These are phyloP conservation scores for Termitomyces sp. DNA, from an alignment of 768 basidiomycete species.

Conservation along the genomic window DNA sequence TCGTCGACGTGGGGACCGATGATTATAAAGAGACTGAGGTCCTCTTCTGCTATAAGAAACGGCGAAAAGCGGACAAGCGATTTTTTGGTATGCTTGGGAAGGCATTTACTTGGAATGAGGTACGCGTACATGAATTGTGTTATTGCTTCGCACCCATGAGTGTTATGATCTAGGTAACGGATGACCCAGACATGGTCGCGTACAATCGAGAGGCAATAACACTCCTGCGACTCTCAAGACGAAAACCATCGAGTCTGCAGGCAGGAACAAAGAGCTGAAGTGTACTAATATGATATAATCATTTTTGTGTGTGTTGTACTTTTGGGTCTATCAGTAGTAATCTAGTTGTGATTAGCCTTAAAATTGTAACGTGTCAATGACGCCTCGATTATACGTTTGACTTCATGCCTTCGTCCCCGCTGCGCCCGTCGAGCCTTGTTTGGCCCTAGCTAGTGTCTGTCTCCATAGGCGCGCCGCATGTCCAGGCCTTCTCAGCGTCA, in stretches of 20 bases:
- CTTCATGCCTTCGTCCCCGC: not conserved
- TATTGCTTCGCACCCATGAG: not conserved
- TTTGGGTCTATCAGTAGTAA: not conserved
- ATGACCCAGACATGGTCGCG: conserved; percentile 10
- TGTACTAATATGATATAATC: not conserved
- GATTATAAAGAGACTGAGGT: conserved; percentile 48
- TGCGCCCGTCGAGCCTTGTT: not conserved
- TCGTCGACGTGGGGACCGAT: conserved; percentile 31
- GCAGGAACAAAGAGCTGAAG: not conserved
- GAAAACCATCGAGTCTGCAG: not conserved
- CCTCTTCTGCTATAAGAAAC: conserved; percentile 90
- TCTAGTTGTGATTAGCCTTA: not conserved
- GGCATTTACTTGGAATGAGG: conserved; percentile 12
- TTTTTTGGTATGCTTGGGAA: conserved; percentile 13
- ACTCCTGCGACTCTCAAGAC: conserved; percentile 9
- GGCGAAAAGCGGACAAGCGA: conserved; percentile 52
- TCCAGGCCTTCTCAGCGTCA: conserved; percentile 68
- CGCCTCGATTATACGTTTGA: not conserved
- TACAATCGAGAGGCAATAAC: conserved; percentile 13
- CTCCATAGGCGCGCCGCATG: conserved; percentile 60
- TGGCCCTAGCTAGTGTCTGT: conserved; percentile 11
- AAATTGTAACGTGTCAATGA: not conserved
- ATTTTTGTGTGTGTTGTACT: not conserved
- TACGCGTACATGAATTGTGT: not conserved
- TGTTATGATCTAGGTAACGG: conserved; percentile 3